Evolutionary conservation across 805 yeast species (phyloP).

Genomic region (Schwanniomyces yamadae): DNA sequence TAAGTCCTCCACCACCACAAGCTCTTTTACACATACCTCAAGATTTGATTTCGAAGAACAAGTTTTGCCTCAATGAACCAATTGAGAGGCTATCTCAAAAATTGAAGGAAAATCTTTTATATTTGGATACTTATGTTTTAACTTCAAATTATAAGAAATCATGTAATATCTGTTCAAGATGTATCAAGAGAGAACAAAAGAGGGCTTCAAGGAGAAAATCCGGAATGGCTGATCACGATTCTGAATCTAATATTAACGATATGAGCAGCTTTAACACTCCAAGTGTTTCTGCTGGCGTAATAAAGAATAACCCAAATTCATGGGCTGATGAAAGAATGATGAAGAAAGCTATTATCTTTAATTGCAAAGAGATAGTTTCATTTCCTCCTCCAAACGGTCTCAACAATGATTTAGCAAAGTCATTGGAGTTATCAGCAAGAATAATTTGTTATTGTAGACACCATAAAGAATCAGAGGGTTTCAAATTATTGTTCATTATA

Average conservation of each 20-base stretch:
- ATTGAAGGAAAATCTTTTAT: constrained; percentile 54
- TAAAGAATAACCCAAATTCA: constrained; percentile 57
- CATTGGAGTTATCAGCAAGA: constrained; percentile 60
- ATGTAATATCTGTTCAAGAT: constrained; percentile 81
- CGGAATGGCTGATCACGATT: constrained; percentile 31
- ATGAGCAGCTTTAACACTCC: constrained; percentile 6
- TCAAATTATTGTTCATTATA: constrained; percentile 66
- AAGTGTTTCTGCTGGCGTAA: constrained; percentile 20
- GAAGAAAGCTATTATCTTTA: constrained; percentile 84
- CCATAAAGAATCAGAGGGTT: constrained; percentile 86
- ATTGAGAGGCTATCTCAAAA: constrained; percentile 42
- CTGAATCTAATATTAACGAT: constrained; percentile 11
- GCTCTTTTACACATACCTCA: constrained; percentile 76
- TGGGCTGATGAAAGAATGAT: constrained; percentile 75
- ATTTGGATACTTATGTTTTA: constrained; percentile 78
- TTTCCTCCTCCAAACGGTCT: constrained; percentile 61
- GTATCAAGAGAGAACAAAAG: constrained; percentile 90
- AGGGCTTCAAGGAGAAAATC: constrained; percentile 90
- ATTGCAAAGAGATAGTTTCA: constrained; percentile 83
- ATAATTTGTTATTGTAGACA: constrained; percentile 96
- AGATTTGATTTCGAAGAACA: constrained; percentile 84
- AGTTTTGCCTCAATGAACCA: constrained; percentile 61
- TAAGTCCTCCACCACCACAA: constrained; percentile 78
- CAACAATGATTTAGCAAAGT: constrained; percentile 29
- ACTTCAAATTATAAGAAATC: constrained; percentile 47